These are phyloP conservation scores for Albatrellus sp. DNA, from an alignment of 1,284 basidiomycete species.

Conservation along the genomic window DNA sequence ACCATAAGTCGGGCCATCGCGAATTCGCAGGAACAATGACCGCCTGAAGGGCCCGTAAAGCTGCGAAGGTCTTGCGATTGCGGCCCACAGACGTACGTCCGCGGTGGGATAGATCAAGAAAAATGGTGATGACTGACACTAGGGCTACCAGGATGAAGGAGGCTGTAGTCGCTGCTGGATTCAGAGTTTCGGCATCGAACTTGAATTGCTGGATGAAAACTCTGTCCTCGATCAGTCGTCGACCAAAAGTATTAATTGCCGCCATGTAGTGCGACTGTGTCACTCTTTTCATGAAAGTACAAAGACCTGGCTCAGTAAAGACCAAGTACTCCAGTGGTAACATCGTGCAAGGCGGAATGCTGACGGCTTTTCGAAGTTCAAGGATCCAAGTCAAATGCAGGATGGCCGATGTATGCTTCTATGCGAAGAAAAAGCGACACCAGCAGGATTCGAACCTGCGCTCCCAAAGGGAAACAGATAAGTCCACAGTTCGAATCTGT, in stretches of 20 bases:
- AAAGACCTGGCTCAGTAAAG: too few relatives aligned
- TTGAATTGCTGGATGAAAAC: too few relatives aligned
- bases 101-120: background rate
- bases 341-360: too few relatives aligned
- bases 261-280: too few relatives aligned
- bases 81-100: background rate
- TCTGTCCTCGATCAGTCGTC: too few relatives aligned
- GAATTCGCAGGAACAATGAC: conserved; percentile 4
- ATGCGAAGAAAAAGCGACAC: conserved; percentile 7
- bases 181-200: too few relatives aligned
- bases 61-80: background rate
- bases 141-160: background rate
- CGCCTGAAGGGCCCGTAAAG: background rate
- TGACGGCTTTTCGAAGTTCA: too few relatives aligned
- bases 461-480: conserved; percentile 30
- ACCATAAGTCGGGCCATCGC: conserved; percentile 2
- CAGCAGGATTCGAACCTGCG: conserved; percentile 18
- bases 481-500: conserved; percentile 28
- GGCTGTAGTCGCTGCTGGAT: background rate
- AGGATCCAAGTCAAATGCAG: too few relatives aligned
- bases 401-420: too few relatives aligned
- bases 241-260: too few relatives aligned
- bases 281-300: too few relatives aligned
- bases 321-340: too few relatives aligned
- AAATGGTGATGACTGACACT: background rate